Evolutionary conservation across 805 yeast genomes (phyloP).

Genomic region (Danielia reshetovae): DNA sequence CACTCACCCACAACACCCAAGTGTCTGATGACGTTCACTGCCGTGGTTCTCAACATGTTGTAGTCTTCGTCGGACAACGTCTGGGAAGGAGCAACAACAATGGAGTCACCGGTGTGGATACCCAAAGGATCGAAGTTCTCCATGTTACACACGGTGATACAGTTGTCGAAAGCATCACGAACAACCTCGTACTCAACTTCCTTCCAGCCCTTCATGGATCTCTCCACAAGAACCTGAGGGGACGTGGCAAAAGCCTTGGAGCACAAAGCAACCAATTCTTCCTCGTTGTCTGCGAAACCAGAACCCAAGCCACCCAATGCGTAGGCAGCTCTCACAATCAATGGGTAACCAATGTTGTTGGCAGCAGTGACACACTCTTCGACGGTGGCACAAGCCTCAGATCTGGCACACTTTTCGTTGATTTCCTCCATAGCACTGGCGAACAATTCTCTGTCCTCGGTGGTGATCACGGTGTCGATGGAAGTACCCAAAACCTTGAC

Average conservation of each 20-base stretch:
- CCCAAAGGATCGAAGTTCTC: slow-evolving; percentile 98
- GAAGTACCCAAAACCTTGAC: slow-evolving; percentile 96
- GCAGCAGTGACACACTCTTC: slow-evolving; percentile 86
- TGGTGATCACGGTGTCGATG: slow-evolving; percentile 91
- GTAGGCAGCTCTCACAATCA: slow-evolving; percentile 94
- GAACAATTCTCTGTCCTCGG: slow-evolving; percentile 96
- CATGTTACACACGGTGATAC: slow-evolving; percentile 99
- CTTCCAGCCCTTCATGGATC: slow-evolving; percentile 99
- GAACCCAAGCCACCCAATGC: slow-evolving; percentile 98
- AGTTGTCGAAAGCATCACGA: slow-evolving; percentile 94
- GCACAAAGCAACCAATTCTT: slow-evolving; percentile 79
- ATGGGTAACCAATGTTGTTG: slow-evolving; percentile 85
- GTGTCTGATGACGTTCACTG: slow-evolving; percentile 95
- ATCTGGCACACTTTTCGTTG: slow-evolving; percentile 91
- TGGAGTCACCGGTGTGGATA: slow-evolving; percentile 98
- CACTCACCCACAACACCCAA: slow-evolving; percentile 99
- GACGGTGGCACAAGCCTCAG: slow-evolving; percentile 76
- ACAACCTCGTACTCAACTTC: slow-evolving; percentile 99
- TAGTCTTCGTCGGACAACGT: slow-evolving; percentile 95
- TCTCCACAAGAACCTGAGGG: slow-evolving; percentile 93
- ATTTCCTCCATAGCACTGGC: slow-evolving; percentile 94
- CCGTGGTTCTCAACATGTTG: slow-evolving; percentile 97
- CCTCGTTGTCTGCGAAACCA: slow-evolving; percentile 89
- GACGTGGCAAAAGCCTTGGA: slow-evolving; percentile 90
- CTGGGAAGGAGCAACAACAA: slow-evolving; percentile 98